Evolutionary conservation across 177 flowering plant species (phyloP).

Genomic region (Tripterygium wilfordii): DNA sequence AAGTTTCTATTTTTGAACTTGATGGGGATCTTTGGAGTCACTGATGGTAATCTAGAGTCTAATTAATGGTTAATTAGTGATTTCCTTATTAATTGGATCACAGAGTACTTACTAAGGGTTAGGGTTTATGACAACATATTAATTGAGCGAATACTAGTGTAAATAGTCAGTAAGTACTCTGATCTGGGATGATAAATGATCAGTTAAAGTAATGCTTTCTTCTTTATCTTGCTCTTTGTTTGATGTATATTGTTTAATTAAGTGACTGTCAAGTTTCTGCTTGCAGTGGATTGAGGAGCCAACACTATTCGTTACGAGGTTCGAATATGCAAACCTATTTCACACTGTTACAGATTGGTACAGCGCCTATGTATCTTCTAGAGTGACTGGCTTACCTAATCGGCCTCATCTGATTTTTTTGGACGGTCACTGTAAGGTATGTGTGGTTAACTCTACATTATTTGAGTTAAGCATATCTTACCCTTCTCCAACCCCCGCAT

Average conservation of each 20-base stretch:
- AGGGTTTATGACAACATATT: background rate
- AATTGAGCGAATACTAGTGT: background rate
- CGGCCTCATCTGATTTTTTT: conserved; percentile 83
- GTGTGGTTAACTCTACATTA: too few relatives aligned
- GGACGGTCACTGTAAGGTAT: conserved; percentile 87
- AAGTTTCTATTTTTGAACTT: too few relatives aligned
- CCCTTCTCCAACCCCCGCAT: too few relatives aligned
- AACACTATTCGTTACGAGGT: conserved; percentile 74
- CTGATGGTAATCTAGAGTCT: too few relatives aligned
- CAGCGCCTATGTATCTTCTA: conserved; percentile 80
- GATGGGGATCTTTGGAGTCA: too few relatives aligned
- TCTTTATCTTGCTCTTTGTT: background rate
- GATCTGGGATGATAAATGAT: too few relatives aligned
- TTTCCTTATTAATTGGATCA: background rate
- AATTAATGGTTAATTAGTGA: background rate
- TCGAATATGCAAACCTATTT: conserved; percentile 91
- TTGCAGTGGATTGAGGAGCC: conserved; percentile 97
- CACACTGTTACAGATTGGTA: conserved; percentile 97
- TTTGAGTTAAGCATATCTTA: too few relatives aligned
- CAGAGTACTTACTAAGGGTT: background rate
- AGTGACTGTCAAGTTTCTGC: background rate
- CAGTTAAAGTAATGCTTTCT: too few relatives aligned
- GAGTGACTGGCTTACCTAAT: conserved; percentile 76
- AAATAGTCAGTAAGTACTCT: background rate
- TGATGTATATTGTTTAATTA: background rate